These are phyloP conservation scores for Gremmenia infestans DNA, from an alignment of 2,329 filamentous ascomycete genomes.

Conservation along the genomic window DNA sequence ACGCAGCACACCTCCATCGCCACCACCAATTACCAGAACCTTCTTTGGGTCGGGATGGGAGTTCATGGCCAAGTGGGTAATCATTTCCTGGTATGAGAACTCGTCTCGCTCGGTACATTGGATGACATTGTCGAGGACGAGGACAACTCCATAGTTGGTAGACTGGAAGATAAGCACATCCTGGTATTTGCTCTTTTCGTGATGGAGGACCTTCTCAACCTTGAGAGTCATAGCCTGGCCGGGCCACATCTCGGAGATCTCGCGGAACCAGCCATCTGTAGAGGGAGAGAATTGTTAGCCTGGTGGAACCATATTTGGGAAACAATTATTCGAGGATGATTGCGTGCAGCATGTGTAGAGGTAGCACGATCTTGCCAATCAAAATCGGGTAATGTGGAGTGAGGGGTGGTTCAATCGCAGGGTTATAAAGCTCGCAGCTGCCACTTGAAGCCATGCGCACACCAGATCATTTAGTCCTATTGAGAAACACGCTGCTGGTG, in stretches of 20 bases:
- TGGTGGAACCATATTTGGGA: background rate
- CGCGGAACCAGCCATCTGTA: conserved; percentile 98
- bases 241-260: conserved; percentile 98
- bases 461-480: background rate
- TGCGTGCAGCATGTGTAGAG: background rate
- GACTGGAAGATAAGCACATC: conserved; percentile 99
- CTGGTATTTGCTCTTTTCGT: conserved; percentile 99
- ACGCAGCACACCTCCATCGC: conserved; percentile 93
- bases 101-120: conserved; percentile 98
- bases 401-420: background rate
- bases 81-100: conserved; percentile 99
- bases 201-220: conserved; percentile 96
- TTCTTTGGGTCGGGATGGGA: conserved; percentile 97
- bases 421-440: background rate
- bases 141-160: conserved; percentile 90
- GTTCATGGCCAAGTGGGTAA: conserved; percentile 97
- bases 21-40: conserved; percentile 95
- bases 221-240: conserved; percentile 97
- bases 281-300: conserved; percentile 12
- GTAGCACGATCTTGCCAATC: background rate
- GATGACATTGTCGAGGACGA: conserved; percentile 98
- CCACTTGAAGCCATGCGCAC: background rate
- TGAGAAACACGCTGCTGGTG: background rate
- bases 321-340: background rate
- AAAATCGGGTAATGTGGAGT: conserved; percentile 8